Percentiles rank a stretch among this genome's conserved stretches.
These are phyloP conservation scores for Citrullus colocynthis DNA, from an alignment of 306 rosid genomes.

Conservation along the genomic window DNA sequence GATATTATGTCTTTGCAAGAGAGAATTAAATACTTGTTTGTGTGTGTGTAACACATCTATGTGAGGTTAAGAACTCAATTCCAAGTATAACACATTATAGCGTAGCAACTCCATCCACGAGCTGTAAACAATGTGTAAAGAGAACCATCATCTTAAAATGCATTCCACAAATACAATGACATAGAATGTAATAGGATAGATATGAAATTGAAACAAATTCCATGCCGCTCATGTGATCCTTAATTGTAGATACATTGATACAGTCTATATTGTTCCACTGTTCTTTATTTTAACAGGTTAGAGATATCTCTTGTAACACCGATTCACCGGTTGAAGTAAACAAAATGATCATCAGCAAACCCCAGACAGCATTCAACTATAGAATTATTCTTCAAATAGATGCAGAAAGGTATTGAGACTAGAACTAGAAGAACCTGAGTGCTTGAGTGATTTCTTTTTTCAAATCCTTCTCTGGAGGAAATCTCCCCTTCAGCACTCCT, in stretches of 20 bases:
- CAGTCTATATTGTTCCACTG: background rate
- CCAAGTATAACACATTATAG: background rate
- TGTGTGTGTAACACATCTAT: background rate
- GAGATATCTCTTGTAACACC: background rate
- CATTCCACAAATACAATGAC: background rate
- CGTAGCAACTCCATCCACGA: background rate
- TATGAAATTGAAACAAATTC: background rate
- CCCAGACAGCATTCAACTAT: background rate
- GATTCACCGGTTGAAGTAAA: background rate
- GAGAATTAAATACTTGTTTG: background rate
- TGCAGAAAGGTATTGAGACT: background rate
- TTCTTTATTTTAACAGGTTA: background rate
- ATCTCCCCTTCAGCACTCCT: conserved; percentile 75
- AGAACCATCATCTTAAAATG: background rate
- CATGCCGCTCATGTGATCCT: background rate
- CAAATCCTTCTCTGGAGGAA: conserved; percentile 82
- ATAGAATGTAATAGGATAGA: background rate
- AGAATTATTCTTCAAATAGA: background rate
- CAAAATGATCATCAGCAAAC: background rate
- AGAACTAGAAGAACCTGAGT: conserved; percentile 42
- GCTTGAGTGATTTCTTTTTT: conserved; percentile 62
- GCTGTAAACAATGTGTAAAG: background rate
- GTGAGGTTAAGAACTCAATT: background rate
- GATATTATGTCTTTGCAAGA: background rate
- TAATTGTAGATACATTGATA: background rate